Base-by-base conservation (phyloP, 805 yeast genomes). In the Yarrowia hollandica region DNA sequence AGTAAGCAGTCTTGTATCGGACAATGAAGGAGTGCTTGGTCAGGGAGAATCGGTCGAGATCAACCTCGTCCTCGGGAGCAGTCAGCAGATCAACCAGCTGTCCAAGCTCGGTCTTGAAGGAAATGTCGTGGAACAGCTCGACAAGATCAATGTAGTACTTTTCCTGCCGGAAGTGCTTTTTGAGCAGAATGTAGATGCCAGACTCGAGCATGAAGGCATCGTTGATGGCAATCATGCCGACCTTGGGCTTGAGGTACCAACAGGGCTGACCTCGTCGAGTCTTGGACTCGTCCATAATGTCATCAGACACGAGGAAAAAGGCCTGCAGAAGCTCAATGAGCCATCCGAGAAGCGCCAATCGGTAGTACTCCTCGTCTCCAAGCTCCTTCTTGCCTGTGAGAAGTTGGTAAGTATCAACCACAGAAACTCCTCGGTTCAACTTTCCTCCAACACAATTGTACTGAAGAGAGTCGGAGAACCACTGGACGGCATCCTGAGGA, bases 251-350 rank as follows among this genome's bases (percentile, higher is more conserved):
- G 69, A 79, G 83, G 78, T 90, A 94, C 99, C 99, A 94, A 75
- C 99, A 94, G 65, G 97, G 94, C 75, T 92, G 97, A 62, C 97
- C 99, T 73, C 99, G 86, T 80, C 99, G 88, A 38, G 99, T 94
- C 72, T 89, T 86, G 30, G 96, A 88, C 66, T 84, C 83, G 73
- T 94, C 99, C 99, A 94, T 94, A 84, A 94, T 94, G 72, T 94
- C 99, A 72, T 94, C 99, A 28, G 98, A 95, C 60, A 94, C 98
- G 68, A 94, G 80, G 79, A 94, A 94, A 73, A 89, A 94, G 1
- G 97, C 98, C 50, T 55, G 59, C 31, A 55, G 39, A 38, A 94
- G 79, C 76, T 94, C 99, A 66, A 94, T 83, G 66, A 90, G 80
- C 99, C 99, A 94, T 19, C 99, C 99, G 64, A 94, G 79, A 52